These are phyloP conservation scores for Gracilaria vermiculophylla DNA, from an alignment of 23 red algal genomes.

Conservation along the genomic window DNA sequence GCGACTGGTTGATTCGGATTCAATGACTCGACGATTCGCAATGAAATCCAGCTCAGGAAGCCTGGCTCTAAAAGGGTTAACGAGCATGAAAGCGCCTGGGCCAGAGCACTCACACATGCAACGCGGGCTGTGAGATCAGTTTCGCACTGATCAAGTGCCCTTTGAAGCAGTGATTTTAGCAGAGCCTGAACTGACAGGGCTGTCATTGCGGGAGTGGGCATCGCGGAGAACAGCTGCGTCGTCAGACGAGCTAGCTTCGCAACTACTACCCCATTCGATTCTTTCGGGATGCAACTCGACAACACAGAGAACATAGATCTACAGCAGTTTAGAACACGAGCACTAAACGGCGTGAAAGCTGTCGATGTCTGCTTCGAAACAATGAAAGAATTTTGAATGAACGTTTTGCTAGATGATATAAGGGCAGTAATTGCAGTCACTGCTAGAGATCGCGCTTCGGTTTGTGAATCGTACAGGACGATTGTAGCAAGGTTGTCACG, in stretches of 20 bases:
- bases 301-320: not conserved
- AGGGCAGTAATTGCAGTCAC: slow-evolving; percentile 6
- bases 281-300: not conserved
- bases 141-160: not conserved
- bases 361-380: not conserved
- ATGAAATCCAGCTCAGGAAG: not conserved
- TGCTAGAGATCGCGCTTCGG: not conserved
- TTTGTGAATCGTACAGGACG: slow-evolving; percentile 16
- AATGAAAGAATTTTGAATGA: slow-evolving; percentile 18
- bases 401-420: slow-evolving; percentile 4
- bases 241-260: slow-evolving; percentile 27
- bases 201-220: not conserved
- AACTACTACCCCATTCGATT: slow-evolving; percentile 10
- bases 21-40: not conserved
- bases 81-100: not conserved
- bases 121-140: slow-evolving; percentile 23
- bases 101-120: slow-evolving; percentile 27
- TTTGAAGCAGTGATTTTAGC: not conserved
- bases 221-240: not conserved
- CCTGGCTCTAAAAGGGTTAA: not conserved
- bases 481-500: slow-evolving; percentile 22
- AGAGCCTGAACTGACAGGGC: not conserved
- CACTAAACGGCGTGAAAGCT: slow-evolving; percentile 26
- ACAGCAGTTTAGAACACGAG: not conserved
- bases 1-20: not conserved